A percentile compares a stretch with the other conserved stretches of the same genome.
Evolutionary conservation across 352 stramenopile species (phyloP).

Genomic region (Pythium insidiosum): DNA sequence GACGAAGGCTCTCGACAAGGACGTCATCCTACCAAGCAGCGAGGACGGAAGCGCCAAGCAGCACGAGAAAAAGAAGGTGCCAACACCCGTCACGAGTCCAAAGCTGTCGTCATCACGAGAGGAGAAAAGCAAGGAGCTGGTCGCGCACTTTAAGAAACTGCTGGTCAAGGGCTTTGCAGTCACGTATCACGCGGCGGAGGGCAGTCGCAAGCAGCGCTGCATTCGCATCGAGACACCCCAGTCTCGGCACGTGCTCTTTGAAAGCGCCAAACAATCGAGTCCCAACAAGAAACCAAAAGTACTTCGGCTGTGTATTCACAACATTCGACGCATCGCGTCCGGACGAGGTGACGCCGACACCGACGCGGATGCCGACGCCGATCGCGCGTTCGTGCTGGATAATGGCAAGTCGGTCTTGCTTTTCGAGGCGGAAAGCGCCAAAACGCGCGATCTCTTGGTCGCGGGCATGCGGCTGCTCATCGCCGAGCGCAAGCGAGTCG

Average conservation of each 20-base stretch:
- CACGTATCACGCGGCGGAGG: conserved; percentile 43
- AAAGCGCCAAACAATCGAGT: conserved; percentile 15
- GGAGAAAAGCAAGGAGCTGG: conserved; percentile 51
- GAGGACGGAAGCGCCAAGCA: conserved; percentile 3
- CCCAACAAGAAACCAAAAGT: conserved; percentile 47
- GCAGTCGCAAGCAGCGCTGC: conserved; percentile 34
- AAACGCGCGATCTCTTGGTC: conserved; percentile 62
- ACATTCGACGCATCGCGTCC: conserved; percentile 38
- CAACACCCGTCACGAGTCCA: no score
- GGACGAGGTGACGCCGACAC: background rate
- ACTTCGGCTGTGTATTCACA: conserved; percentile 46
- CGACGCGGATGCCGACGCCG: conserved; percentile 17
- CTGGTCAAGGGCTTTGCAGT: conserved; percentile 55
- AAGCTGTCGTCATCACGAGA: conserved; percentile 12
- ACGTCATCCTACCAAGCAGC: conserved; percentile 3
- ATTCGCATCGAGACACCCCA: conserved; percentile 27
- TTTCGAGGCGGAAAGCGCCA: conserved; percentile 53
- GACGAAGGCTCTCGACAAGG: background rate
- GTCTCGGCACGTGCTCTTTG: conserved; percentile 48
- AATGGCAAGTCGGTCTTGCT: conserved; percentile 54
- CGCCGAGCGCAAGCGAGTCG: conserved; percentile 41
- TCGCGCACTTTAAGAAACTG: conserved; percentile 68
- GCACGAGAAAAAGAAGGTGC: no score
- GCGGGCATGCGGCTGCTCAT: conserved; percentile 52
- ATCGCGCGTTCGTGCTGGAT: conserved; percentile 36